phyloP scores from a whole-genome alignment of 78 protist species.

The slime mould (Dictyostelium discoideum) region dicty_2.7 NC_007089.4:1652501-1653000 shows the following conservation, averaged over 20 bases:
- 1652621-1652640: background rate
- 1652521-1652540: slow-evolving; percentile 53
- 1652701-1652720: slow-evolving; percentile 37
- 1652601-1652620: background rate
- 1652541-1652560: background rate
- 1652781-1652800: slow-evolving; percentile 71
- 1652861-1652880: background rate
- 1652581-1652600: background rate
- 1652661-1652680: slow-evolving; percentile 68
- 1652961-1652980: slow-evolving; percentile 2
- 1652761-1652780: background rate
- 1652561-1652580: background rate
- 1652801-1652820: slow-evolving; percentile 77
- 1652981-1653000: slow-evolving; percentile 38
- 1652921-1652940: background rate
- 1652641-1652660: background rate
- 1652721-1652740: slow-evolving; percentile 43
- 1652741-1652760: slow-evolving; percentile 45
- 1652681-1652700: slow-evolving; percentile 76
- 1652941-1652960: background rate
- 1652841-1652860: background rate
- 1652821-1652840: slow-evolving; percentile 57
- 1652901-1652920: background rate
- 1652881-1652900: background rate
- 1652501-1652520: slow-evolving; percentile 59